phyloP scores from a whole-genome alignment of 2,329 filamentous ascomycete species.

The Bimuria novae-zelandiae region DNA sequence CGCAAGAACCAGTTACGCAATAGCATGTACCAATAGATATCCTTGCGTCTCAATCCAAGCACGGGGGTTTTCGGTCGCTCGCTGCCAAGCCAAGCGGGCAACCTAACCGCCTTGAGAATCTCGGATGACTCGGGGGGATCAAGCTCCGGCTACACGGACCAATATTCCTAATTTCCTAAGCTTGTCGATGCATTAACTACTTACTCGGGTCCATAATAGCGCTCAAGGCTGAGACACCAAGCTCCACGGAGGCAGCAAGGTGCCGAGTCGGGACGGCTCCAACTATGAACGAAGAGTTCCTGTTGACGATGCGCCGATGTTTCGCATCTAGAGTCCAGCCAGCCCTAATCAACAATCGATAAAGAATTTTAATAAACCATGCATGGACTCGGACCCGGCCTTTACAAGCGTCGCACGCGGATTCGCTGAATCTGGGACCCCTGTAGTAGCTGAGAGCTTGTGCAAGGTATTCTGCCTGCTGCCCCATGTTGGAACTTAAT shows the following conservation, averaged over 20 bases:
- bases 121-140: too few relatives aligned
- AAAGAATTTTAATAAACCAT: not conserved
- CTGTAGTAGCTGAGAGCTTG: not conserved
- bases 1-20: too few relatives aligned
- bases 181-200: not conserved
- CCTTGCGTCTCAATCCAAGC: not conserved
- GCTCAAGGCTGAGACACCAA: not conserved
- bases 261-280: conserved; percentile 1
- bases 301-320: not conserved
- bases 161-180: not conserved
- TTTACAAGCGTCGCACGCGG: not conserved
- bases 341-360: not conserved
- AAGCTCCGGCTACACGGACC: not conserved
- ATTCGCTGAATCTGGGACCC: not conserved
- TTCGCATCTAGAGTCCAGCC: not conserved
- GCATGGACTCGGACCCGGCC: not conserved
- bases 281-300: not conserved
- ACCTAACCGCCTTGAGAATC: not conserved
- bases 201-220: not conserved
- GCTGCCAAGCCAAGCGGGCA: not conserved
- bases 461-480: not conserved
- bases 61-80: not conserved
- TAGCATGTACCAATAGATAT: too few relatives aligned
- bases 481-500: not conserved
- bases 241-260: not conserved